phyloP scores from a whole-genome alignment of 2,329 filamentous ascomycete genomes.

The Hymenotorrendiella dingleyae region DNA sequence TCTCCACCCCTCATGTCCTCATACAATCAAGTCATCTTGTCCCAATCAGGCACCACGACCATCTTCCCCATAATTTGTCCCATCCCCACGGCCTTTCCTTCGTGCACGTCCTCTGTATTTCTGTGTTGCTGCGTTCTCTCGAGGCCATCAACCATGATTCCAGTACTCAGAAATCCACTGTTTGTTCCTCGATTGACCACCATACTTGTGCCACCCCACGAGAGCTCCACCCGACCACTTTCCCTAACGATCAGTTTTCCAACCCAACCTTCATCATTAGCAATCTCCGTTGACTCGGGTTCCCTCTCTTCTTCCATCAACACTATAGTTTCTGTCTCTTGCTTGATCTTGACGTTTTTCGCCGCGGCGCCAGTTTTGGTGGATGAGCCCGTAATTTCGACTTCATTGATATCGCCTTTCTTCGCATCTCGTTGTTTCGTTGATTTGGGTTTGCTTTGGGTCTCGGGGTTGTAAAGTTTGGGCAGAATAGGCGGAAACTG shows the following conservation, averaged over 20 bases:
- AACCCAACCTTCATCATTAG: conserved; percentile 45
- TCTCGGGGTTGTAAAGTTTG: conserved; percentile 36
- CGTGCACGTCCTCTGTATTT: conserved; percentile 21
- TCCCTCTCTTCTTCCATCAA: conserved; percentile 19
- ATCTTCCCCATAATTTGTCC: conserved; percentile 59
- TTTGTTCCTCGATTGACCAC: conserved; percentile 46
- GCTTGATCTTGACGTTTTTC: conserved; percentile 15
- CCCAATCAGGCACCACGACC: conserved; percentile 52
- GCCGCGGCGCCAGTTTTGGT: conserved; percentile 37
- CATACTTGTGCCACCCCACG: conserved; percentile 54
- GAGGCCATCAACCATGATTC: conserved; percentile 52
- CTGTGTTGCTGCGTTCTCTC: conserved; percentile 20
- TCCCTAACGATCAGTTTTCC: conserved; percentile 55
- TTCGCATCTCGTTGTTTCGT: conserved; percentile 9
- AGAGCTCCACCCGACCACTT: conserved; percentile 56
- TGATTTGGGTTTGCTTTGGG: conserved; percentile 15
- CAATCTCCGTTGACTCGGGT: conserved; percentile 18
- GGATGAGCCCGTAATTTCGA: conserved; percentile 11
- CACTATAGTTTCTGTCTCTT: conserved; percentile 7
- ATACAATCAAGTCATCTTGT: conserved; percentile 33
- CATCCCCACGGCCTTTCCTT: conserved; percentile 53
- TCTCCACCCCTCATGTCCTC: too few relatives aligned
- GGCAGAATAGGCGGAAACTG: conserved; percentile 59
- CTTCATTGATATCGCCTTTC: conserved; percentile 36
- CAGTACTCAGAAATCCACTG: conserved; percentile 51